Percentiles rank a stretch among this genome's conserved stretches.
Conservation (phyloP, 768 basidiomycete species). For the Hygrophoropsis aurantiaca region DNA sequence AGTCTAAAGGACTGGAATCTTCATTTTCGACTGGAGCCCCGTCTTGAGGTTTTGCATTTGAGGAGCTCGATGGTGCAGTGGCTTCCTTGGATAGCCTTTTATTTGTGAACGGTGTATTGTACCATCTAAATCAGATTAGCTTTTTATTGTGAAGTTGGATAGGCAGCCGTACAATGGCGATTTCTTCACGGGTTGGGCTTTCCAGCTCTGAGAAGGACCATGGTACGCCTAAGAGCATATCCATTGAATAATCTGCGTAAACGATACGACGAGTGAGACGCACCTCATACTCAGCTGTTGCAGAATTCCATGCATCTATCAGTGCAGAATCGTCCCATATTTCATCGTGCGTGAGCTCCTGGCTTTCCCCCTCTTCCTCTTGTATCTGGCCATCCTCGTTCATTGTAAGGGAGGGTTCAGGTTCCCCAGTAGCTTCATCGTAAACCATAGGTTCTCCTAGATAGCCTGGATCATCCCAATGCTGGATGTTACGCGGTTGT, state of each 20-base stretch:
- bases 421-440: conserved; percentile 22
- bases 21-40: conserved; percentile 24
- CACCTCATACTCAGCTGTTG: conserved; percentile 77
- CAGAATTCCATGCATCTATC: conserved; percentile 82
- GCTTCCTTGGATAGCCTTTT: conserved; percentile 11
- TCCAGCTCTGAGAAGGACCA: conserved; percentile 70
- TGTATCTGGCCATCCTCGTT: conserved; percentile 33
- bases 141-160: conserved; percentile 1
- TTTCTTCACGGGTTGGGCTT: conserved; percentile 64
- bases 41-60: conserved; percentile 10
- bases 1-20: conserved; percentile 66
- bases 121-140: conserved; percentile 56
- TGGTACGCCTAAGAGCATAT: conserved; percentile 49
- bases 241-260: too few relatives aligned
- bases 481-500: conserved; percentile 29
- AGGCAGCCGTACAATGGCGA: conserved; percentile 62
- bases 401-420: conserved; percentile 10
- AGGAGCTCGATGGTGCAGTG: conserved; percentile 11
- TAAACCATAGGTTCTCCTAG: conserved; percentile 27
- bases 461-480: conserved; percentile 44
- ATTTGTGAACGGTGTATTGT: conserved; percentile 53
- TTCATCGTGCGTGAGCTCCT: conserved; percentile 67
- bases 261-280: conserved; percentile 7
- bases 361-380: conserved; percentile 50
- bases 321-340: conserved; percentile 88